These are phyloP conservation scores for Aspergillus sp. DNA, from an alignment of 2,329 filamentous ascomycete species.

Conservation along the genomic window DNA sequence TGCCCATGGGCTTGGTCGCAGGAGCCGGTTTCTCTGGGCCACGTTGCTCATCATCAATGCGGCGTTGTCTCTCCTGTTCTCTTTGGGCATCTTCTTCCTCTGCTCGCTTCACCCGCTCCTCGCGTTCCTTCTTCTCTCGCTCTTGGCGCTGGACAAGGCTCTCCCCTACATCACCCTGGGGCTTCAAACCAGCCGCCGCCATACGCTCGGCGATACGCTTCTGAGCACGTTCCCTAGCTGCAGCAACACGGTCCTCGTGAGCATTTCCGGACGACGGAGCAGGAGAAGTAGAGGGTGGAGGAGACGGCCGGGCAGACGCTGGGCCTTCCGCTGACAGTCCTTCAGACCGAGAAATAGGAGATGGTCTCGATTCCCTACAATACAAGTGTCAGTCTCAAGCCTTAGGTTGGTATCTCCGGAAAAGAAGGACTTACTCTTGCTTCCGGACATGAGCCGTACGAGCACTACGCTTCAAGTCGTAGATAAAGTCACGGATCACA, in stretches of 20 bases:
- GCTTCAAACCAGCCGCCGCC: conserved; percentile 84
- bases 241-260: conserved; percentile 85
- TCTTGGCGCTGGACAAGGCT: conserved; percentile 75
- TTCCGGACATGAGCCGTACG: conserved; percentile 62
- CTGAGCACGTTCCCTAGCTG: conserved; percentile 94
- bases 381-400: conserved; percentile 12
- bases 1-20: conserved; percentile 46
- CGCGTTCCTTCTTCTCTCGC: conserved; percentile 77
- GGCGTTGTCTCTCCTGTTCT: conserved; percentile 76
- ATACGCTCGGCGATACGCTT: conserved; percentile 94
- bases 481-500: conserved; percentile 95
- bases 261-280: conserved; percentile 46
- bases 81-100: conserved; percentile 89
- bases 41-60: conserved; percentile 67
- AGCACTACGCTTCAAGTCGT: conserved; percentile 82
- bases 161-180: conserved; percentile 70
- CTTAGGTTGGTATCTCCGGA: background rate
- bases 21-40: conserved; percentile 49
- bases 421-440: conserved; percentile 43
- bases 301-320: conserved; percentile 28
- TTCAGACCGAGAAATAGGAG: conserved; percentile 30
- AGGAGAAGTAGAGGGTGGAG: conserved; percentile 46
- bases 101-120: conserved; percentile 77
- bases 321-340: conserved; percentile 40
- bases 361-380: conserved; percentile 48